These are phyloP conservation scores for Pseudocercospora eumusae DNA, from an alignment of 2,329 filamentous ascomycete species.

Conservation along the genomic window DNA sequence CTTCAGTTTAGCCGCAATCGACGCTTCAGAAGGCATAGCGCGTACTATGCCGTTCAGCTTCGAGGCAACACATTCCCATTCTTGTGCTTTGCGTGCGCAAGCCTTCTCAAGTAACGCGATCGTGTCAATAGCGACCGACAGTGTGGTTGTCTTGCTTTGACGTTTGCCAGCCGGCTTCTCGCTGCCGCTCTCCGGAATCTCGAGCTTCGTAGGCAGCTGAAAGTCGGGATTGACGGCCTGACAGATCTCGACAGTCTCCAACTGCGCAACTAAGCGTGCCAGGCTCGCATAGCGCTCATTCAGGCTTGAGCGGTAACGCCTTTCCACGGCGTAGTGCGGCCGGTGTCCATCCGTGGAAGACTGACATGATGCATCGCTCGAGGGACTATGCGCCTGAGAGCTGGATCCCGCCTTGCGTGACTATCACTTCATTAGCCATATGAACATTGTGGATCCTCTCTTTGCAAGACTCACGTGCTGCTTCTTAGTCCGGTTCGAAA, in stretches of 20 bases:
- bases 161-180: constrained; percentile 23
- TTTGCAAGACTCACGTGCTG: background rate
- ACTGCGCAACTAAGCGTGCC: constrained; percentile 22
- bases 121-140: constrained; percentile 25
- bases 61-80: constrained; percentile 4
- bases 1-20: background rate
- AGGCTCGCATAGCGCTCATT: constrained; percentile 27
- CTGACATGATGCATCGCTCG: constrained; percentile 1
- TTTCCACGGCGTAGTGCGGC: constrained; percentile 45
- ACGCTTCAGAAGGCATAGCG: background rate
- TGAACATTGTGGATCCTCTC: background rate
- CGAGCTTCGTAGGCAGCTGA: constrained; percentile 24
- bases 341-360: constrained; percentile 21
- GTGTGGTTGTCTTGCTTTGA: constrained; percentile 28
- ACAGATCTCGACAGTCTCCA: constrained; percentile 25
- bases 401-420: background rate
- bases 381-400: background rate
- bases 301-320: constrained; percentile 29
- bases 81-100: constrained; percentile 21
- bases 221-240: constrained; percentile 22
- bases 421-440: background rate
- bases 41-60: constrained; percentile 4
- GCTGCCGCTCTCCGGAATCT: constrained; percentile 16
- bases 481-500: constrained; percentile 7
- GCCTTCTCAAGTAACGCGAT: constrained; percentile 22